These are phyloP conservation scores for Xerocomus amazonicus DNA, from an alignment of 1,284 basidiomycete species.

Conservation along the genomic window DNA sequence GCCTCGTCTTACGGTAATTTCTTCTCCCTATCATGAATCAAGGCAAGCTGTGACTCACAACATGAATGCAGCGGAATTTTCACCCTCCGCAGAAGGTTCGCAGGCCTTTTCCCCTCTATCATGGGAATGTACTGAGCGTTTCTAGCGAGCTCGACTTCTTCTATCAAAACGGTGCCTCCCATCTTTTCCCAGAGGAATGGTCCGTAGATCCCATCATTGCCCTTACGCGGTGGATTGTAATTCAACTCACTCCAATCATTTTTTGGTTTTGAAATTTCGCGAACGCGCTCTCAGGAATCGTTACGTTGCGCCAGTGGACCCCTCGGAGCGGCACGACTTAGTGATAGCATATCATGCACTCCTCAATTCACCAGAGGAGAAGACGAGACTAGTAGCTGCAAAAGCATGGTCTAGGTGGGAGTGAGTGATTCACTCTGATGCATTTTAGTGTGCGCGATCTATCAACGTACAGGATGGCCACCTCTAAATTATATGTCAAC, in stretches of 20 bases:
- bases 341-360: conserved; percentile 82
- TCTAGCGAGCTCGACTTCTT: conserved; percentile 85
- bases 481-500: conserved; percentile 71
- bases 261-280: not conserved
- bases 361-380: conserved; percentile 73
- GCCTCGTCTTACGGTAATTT: conserved; percentile 72
- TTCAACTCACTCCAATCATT: not conserved
- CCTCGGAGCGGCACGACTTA: conserved; percentile 75
- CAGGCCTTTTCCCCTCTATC: not conserved
- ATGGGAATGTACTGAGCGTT: not conserved
- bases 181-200: conserved; percentile 89
- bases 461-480: conserved; percentile 60
- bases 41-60: conserved; percentile 1
- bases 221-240: not conserved
- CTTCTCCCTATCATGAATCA: not conserved
- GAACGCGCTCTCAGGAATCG: conserved; percentile 60
- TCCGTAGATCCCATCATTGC: conserved; percentile 29
- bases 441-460: conserved; percentile 5
- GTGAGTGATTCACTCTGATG: conserved; percentile 41
- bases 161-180: conserved; percentile 82
- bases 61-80: conserved; percentile 71
- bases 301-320: conserved; percentile 78
- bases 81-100: conserved; percentile 71
- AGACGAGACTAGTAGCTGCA: conserved; percentile 67
- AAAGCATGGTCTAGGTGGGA: conserved; percentile 91